Conservation (phyloP, 805 yeast species). For the Candida ponderosae region DNA sequence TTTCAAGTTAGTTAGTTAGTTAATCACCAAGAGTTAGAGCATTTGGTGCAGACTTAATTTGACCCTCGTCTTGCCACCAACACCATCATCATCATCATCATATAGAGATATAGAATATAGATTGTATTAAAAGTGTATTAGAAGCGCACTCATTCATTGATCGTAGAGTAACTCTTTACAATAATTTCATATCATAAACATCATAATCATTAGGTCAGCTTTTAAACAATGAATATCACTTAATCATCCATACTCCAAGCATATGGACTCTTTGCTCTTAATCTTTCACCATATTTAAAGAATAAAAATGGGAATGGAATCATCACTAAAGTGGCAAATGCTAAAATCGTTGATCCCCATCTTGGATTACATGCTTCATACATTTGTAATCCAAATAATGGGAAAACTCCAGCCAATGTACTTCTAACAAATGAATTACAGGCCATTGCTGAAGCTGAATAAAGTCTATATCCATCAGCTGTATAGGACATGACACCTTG, state of each 20-base stretch:
- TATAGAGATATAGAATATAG: too few relatives aligned
- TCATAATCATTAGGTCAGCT: too few relatives aligned
- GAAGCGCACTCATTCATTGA: too few relatives aligned
- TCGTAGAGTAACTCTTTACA: too few relatives aligned
- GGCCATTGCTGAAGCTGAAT: slow-evolving; percentile 45
- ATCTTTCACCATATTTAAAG: slow-evolving; percentile 36
- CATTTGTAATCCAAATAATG: slow-evolving; percentile 51
- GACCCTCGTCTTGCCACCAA: too few relatives aligned
- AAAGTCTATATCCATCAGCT: slow-evolving; percentile 50
- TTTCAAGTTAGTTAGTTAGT: too few relatives aligned
- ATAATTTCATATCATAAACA: too few relatives aligned
- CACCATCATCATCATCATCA: too few relatives aligned
- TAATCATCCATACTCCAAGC: slow-evolving; percentile 26
- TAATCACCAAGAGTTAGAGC: too few relatives aligned
- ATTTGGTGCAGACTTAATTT: too few relatives aligned
- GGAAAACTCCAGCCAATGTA: slow-evolving; percentile 47
- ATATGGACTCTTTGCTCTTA: slow-evolving; percentile 38
- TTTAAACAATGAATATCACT: too few relatives aligned
- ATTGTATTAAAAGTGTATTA: too few relatives aligned
- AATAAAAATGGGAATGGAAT: slow-evolving; percentile 51
- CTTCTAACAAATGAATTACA: slow-evolving; percentile 46
- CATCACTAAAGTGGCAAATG: slow-evolving; percentile 39
- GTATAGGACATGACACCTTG: slow-evolving; percentile 62
- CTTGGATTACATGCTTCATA: slow-evolving; percentile 44
- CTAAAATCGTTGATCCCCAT: slow-evolving; percentile 51